A percentile compares a stretch with the other conserved stretches of the same genome.
phyloP scores from a whole-genome alignment of 352 stramenopile genomes.

The Phytopythium cucurbitacearum region DNA sequence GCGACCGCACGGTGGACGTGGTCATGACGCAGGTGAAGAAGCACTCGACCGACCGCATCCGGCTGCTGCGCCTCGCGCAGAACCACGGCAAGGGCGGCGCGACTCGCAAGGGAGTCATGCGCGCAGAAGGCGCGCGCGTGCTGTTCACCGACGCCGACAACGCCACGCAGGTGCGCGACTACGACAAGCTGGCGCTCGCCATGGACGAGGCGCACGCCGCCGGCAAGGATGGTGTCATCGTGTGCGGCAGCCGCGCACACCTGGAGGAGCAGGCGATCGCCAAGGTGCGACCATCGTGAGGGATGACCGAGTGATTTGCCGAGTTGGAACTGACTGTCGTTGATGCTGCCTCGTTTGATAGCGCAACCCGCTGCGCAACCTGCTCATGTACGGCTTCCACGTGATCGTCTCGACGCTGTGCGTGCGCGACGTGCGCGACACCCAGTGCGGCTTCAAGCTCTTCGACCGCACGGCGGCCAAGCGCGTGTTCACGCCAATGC shows the following conservation, averaged over 20 bases:
- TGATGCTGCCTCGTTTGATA: constrained; percentile 8
- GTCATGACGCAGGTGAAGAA: constrained; percentile 47
- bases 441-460: constrained; percentile 94
- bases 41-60: constrained; percentile 50
- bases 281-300: constrained; percentile 22
- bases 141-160: constrained; percentile 93
- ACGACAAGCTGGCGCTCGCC: constrained; percentile 68
- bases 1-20: constrained; percentile 74
- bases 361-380: constrained; percentile 81
- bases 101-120: constrained; percentile 86
- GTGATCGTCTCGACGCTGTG: constrained; percentile 87
- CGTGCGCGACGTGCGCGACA: constrained; percentile 87
- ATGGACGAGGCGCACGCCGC: constrained; percentile 30
- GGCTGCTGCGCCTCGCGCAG: constrained; percentile 69
- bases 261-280: constrained; percentile 83
- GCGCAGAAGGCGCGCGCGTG: constrained; percentile 69
- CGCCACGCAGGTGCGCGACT: constrained; percentile 88
- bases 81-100: constrained; percentile 93
- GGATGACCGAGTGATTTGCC: too few species aligned
- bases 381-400: constrained; percentile 93
- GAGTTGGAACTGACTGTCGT: constrained; percentile 1
- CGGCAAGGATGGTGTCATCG: constrained; percentile 50
- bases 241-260: constrained; percentile 89
- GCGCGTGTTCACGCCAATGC: constrained; percentile 87
- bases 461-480: constrained; percentile 84